phyloP scores from a whole-genome alignment of 2,329 filamentous ascomycete genomes.

The Xylaria sp. region DNA sequence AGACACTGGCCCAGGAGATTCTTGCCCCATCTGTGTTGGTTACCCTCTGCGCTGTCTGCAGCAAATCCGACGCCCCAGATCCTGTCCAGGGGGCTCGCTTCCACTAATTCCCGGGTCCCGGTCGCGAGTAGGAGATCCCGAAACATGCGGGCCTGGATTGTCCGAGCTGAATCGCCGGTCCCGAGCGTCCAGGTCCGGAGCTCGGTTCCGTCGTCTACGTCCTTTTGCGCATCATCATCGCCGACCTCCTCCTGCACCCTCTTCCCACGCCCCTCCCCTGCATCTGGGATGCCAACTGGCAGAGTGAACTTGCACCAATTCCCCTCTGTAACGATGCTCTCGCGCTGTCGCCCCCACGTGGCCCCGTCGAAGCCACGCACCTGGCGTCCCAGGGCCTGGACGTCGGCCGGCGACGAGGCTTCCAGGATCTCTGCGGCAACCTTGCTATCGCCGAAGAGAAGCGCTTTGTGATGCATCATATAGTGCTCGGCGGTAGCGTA shows the following conservation, averaged over 20 bases:
- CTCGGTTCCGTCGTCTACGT: conserved; percentile 15
- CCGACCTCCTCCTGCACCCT: neutral
- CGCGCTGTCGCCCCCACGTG: conserved; percentile 48
- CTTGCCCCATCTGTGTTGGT: conserved; percentile 52
- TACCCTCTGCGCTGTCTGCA: conserved; percentile 43
- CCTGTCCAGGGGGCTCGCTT: conserved; percentile 54
- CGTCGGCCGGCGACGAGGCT: conserved; percentile 41
- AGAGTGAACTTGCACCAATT: conserved; percentile 55
- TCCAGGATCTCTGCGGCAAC: conserved; percentile 45
- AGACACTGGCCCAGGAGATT: conserved; percentile 61
- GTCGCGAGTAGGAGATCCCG: conserved; percentile 49
- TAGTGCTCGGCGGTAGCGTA: conserved; percentile 51
- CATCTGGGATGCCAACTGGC: conserved; percentile 28
- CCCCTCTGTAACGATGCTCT: conserved; percentile 51
- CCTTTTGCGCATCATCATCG: neutral
- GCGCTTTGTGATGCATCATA: conserved; percentile 28
- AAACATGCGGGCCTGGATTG: conserved; percentile 38
- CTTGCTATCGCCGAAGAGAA: conserved; percentile 33
- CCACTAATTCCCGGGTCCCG: conserved; percentile 55
- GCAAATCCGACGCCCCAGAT: conserved; percentile 64
- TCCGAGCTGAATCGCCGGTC: neutral
- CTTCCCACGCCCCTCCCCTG: neutral
- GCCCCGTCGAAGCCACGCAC: conserved; percentile 48
- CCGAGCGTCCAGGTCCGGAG: conserved; percentile 16
- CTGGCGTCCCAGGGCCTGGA: conserved; percentile 50